A percentile compares a stretch with the other conserved stretches of the same genome.
phyloP scores from a whole-genome alignment of 2,329 filamentous ascomycete genomes.

The Paecilomyces sp. region DNA sequence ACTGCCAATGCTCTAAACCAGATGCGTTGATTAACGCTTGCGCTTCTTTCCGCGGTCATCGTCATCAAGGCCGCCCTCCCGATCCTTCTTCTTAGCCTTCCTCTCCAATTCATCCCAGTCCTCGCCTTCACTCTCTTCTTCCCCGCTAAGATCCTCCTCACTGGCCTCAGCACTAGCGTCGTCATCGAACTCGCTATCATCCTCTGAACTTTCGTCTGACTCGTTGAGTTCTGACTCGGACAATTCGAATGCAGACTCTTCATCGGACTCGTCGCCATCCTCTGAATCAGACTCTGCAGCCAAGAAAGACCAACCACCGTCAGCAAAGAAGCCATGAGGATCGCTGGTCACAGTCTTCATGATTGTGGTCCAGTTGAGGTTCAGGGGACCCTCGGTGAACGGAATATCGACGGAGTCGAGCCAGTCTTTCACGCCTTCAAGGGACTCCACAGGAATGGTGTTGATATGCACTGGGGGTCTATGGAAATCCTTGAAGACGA shows the following conservation, averaged over 20 bases:
- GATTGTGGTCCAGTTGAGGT: conserved; percentile 97
- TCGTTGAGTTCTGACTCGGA: conserved; percentile 70
- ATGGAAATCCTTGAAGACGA: conserved; percentile 96
- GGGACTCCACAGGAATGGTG: conserved; percentile 90
- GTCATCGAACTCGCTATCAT: conserved; percentile 89
- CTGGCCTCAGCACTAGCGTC: conserved; percentile 73
- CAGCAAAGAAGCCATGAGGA: conserved; percentile 88
- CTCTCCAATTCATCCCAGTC: conserved; percentile 93
- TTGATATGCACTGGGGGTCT: conserved; percentile 91
- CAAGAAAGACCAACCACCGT: conserved; percentile 93
- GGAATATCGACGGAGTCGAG: conserved; percentile 93
- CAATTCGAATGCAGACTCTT: conserved; percentile 89
- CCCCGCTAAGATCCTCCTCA: conserved; percentile 54
- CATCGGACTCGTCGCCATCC: conserved; percentile 66
- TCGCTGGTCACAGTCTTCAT: conserved; percentile 98
- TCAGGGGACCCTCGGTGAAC: conserved; percentile 88
- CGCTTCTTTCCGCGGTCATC: conserved; percentile 63
- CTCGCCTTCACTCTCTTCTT: conserved; percentile 69
- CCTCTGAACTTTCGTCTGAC: conserved; percentile 72
- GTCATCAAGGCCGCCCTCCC: conserved; percentile 47
- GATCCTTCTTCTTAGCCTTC: conserved; percentile 64
- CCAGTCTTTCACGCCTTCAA: conserved; percentile 97
- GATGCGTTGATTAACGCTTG: conserved; percentile 49
- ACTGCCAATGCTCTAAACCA: background rate
- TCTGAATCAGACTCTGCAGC: conserved; percentile 83